Conservation (phyloP, 2,329 filamentous ascomycete genomes). For the Chrysoporthe cubensis region DNA sequence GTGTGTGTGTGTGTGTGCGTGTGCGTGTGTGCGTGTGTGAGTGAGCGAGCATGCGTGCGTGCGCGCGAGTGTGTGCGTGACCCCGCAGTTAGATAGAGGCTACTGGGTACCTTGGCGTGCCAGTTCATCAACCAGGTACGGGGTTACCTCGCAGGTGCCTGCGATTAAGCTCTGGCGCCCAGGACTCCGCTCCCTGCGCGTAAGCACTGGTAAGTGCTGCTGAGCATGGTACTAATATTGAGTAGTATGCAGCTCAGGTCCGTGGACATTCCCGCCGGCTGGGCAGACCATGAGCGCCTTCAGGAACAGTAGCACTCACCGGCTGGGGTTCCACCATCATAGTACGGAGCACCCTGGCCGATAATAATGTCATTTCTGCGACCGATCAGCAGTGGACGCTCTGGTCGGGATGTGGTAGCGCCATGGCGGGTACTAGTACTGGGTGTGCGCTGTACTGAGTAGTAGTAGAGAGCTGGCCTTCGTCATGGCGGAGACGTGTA, state of each 20-base stretch:
- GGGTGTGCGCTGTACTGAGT: not conserved
- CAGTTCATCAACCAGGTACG: not conserved
- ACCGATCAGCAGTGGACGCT: not conserved
- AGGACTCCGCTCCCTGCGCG: too few species aligned
- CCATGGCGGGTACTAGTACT: not conserved
- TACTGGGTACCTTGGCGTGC: not conserved
- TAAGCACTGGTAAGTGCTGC: too few species aligned
- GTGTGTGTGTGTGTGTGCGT: not conserved
- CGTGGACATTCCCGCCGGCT: too few species aligned
- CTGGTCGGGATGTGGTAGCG: not conserved
- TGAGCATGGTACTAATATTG: too few species aligned
- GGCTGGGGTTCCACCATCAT: not conserved
- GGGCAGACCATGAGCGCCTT: too few species aligned
- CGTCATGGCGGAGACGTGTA: not conserved
- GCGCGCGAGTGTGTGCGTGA: not conserved
- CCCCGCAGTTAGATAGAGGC: not conserved
- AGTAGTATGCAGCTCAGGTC: too few species aligned
- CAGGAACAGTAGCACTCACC: too few species aligned
- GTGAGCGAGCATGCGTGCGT: too few species aligned
- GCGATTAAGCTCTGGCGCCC: too few species aligned
- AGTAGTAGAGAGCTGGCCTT: not conserved
- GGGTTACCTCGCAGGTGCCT: too few species aligned
- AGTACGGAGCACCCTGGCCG: not conserved
- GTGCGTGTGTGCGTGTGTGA: not conserved
- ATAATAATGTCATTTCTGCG: slow-evolving; percentile 3